Conservation (phyloP, 305 asterid genomes). For the Ilex paraguariensis region DNA sequence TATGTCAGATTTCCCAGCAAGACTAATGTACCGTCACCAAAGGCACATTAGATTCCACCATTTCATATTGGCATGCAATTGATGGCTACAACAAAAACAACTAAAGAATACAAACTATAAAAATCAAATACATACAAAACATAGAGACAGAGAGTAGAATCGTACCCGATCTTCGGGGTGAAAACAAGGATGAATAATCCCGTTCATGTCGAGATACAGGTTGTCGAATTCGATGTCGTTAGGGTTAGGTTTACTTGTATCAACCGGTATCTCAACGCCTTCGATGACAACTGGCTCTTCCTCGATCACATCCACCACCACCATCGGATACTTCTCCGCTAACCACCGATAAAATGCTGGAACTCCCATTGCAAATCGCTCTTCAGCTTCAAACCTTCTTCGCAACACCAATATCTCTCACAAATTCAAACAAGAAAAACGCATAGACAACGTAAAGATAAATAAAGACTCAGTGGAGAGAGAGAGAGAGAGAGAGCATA, state of each 20-base stretch:
- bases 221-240: conserved; percentile 76
- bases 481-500: too few species aligned
- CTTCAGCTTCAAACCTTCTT: too few species aligned
- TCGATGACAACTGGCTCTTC: conserved; percentile 76
- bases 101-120: too few species aligned
- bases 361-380: conserved; percentile 56
- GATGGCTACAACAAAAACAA: too few species aligned
- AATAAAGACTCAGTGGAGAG: too few species aligned
- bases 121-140: background rate
- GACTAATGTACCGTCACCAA: too few species aligned
- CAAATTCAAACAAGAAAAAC: too few species aligned
- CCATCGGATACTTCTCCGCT: conserved; percentile 96
- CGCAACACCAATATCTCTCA: too few species aligned
- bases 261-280: conserved; percentile 73
- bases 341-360: conserved; percentile 98
- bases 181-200: conserved; percentile 92
- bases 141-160: conserved; percentile 1
- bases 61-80: too few species aligned
- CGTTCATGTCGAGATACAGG: conserved; percentile 90
- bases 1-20: too few species aligned
- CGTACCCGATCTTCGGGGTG: conserved; percentile 94
- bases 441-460: too few species aligned
- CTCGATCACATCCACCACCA: conserved; percentile 72
- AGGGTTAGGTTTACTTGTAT: conserved; percentile 89
- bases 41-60: too few species aligned